These are phyloP conservation scores for Persicaria maculosa DNA, from an alignment of 148 eudicot species.

Conservation along the genomic window DNA sequence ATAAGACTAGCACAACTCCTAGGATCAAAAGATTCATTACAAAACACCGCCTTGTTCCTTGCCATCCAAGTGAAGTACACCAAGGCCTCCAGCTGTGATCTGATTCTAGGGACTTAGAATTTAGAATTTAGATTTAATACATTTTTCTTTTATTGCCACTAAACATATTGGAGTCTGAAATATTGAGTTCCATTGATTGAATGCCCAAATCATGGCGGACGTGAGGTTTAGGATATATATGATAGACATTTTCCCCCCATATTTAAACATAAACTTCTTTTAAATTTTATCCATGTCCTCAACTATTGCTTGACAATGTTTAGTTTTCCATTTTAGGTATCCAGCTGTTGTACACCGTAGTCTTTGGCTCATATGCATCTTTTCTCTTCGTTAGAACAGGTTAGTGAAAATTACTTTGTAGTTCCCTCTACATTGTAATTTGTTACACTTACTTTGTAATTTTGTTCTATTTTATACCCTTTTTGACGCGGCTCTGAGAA, in stretches of 20 bases:
- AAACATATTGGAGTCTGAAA: not conserved
- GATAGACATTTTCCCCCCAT: not conserved
- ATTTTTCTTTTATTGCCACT: not conserved
- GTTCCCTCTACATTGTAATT: not conserved
- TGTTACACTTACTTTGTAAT: not conserved
- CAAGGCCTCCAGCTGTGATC: not conserved
- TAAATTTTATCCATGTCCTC: not conserved
- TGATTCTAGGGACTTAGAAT: not conserved
- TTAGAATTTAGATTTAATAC: not conserved
- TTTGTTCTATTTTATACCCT: not conserved
- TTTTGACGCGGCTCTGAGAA: not conserved
- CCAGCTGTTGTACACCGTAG: conserved; percentile 83
- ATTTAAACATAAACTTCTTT: not conserved
- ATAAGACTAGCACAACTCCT: no score
- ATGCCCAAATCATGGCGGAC: not conserved
- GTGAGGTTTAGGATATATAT: not conserved
- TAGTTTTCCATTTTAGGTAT: conserved; percentile 39
- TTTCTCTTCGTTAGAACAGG: conserved; percentile 78
- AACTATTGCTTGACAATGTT: not conserved
- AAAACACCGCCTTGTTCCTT: no score
- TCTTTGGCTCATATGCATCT: conserved; percentile 89
- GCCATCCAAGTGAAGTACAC: no score
- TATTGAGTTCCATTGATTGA: not conserved
- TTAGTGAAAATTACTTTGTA: conserved; percentile 16
- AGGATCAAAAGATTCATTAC: no score